Evolutionary conservation across 495 filamentous ascomycete species (phyloP).

Genomic region (Acidomyces sp.): DNA sequence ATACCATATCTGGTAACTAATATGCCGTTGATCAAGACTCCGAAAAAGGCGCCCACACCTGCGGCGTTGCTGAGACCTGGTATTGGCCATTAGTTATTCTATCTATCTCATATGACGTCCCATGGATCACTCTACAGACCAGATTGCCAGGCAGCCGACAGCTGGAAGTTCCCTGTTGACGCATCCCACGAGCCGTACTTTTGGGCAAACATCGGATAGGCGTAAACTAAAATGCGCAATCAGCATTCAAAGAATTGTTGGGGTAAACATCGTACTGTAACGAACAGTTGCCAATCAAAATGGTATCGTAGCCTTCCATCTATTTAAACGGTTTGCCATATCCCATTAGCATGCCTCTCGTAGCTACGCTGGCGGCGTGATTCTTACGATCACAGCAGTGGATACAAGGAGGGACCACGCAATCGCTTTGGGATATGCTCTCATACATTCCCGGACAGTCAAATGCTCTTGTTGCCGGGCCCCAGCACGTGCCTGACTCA

Average conservation of each 20-base stretch:
- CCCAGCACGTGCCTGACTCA: too few species aligned
- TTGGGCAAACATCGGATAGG: slow-evolving; percentile 19
- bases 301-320: slow-evolving; percentile 5
- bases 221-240: too few species aligned
- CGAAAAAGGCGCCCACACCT: not conserved
- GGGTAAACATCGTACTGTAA: too few species aligned
- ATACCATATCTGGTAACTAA: not conserved
- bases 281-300: slow-evolving; percentile 5
- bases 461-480: too few species aligned
- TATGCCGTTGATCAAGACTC: slow-evolving; percentile 1
- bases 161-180: slow-evolving; percentile 5
- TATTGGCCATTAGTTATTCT: too few species aligned
- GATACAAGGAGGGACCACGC: slow-evolving; percentile 1
- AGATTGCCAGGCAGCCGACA: slow-evolving; percentile 23
- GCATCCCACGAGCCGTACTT: slow-evolving; percentile 21
- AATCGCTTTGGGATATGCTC: slow-evolving; percentile 3
- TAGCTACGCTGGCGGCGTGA: too few species aligned
- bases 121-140: slow-evolving; percentile 21
- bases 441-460: not conserved
- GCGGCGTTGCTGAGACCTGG: not conserved
- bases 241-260: too few species aligned
- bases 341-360: too few species aligned
- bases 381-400: not conserved
- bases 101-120: too few species aligned
- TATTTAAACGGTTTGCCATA: too few species aligned